Evolutionary conservation across 495 filamentous ascomycete genomes (phyloP), one percentile per base, ranked within the genome.

Genomic region (Mytilinidion resinicola): DNA sequence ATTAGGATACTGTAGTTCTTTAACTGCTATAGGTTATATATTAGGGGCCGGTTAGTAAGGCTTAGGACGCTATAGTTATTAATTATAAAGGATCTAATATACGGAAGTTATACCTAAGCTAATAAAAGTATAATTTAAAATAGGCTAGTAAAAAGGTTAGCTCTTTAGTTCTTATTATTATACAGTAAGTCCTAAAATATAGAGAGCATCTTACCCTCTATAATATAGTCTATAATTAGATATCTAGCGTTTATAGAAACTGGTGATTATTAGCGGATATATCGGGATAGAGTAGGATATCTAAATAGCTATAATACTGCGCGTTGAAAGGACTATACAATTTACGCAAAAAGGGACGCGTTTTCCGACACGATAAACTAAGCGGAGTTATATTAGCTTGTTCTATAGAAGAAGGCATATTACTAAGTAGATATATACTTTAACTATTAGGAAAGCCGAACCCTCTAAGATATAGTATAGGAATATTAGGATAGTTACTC

Each of bases 61-160:
- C 56, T 50, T 3, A 74, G 17, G 0, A 55, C 51, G n/a, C 74
- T 68, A 52, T 69, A 46, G 41, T 64, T 50, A 43, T 67, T 41
- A 19, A 76, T 59, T 0, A 49, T 64, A 53, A 73, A 72, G 14
- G 75, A 68, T 3, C 73, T 74, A 35, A 77, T 77, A 9, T 60
- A 66, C 3, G 69, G 65, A 39, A 68, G 61, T 20, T 59, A 67
- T 0, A 67, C 30, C 9, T 61, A 66, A 9, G 60, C 67, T 1
- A 75, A 57, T 1, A 70, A 72, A 36, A 74, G 51, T 36, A 75
- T 68, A 4, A 73, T 64, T 20, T 57, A 51, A 12, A 69, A 53
- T 11, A 76, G 19, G 12, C 64, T 65, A 12, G 44, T 61, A 36
- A 73, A 74, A 14, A 76, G 61, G 10, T 53, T 71, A 14, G 50